Base-by-base conservation (phyloP, 1,139 yeast species). In the Candida tetrigidarum region DNA sequence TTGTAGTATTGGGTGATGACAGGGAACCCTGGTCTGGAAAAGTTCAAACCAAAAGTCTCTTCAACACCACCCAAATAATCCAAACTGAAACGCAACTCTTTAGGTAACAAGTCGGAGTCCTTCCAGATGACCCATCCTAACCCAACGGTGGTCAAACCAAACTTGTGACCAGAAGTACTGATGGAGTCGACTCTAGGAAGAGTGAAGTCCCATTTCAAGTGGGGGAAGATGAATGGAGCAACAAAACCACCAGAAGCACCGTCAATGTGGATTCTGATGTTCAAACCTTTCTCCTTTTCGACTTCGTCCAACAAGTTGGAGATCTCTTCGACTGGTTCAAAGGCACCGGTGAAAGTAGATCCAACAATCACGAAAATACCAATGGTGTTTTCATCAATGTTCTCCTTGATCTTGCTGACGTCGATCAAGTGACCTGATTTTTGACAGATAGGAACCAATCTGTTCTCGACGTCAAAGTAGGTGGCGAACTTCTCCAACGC, bases 151-250 rank as follows among this genome's bases (percentile, higher is more conserved):
- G 92, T 86, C 43, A 91, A 73, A 28, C 97, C 97, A 66, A 86
- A 91, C 68, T 91, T 91, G 71, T 91, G 97, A 49, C 97, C 97
- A 2, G 96, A 86, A n/a, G 96, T 82, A 69, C 89, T 91, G 66
- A 91, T 90, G 26, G 92, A 83, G 52, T 79, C 83, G 41, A 91
- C 97, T 50, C 97, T 78, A 27, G 81, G 80, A 41, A 86, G 62
- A 45, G 82, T 69, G 67, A 91, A 91, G 64, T 90, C 97, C 97
- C 97, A 91, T 52, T 75, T 76, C 53, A 84, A 72, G 25, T 83
- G 78, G 5, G 96, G 96, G 62, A 76, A 85, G 23, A 83, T 66
- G 59, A 91, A 87, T 15, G 97, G 96, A 2, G 96, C 96, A 30
- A 89, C 80, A 60, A 91, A 82, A 1, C 86, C 97, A 46, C 97